A percentile compares a stretch with the other conserved stretches of the same genome.
Evolutionary conservation across 2,329 filamentous ascomycete species (phyloP).

Genomic region (Scleromitrula shiraiana): DNA sequence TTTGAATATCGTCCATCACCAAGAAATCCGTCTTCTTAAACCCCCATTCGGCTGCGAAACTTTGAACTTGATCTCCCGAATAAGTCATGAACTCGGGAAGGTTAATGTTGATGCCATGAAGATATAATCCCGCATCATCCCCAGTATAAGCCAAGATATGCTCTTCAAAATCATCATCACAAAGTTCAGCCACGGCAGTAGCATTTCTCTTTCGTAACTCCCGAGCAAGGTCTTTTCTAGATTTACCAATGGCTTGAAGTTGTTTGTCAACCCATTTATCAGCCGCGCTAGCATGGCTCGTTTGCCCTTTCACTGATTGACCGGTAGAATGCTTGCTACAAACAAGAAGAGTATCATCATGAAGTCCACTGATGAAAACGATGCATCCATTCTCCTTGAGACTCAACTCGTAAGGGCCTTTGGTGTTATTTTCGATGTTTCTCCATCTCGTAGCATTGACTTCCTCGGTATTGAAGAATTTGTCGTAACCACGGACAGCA

Average conservation of each 20-base stretch:
- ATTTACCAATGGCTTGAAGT: conserved; percentile 68
- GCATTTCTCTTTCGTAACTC: conserved; percentile 72
- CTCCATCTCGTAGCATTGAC: conserved; percentile 74
- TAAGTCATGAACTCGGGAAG: conserved; percentile 88
- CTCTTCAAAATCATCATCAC: conserved; percentile 93
- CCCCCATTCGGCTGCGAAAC: conserved; percentile 87
- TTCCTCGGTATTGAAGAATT: conserved; percentile 94
- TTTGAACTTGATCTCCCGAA: conserved; percentile 71
- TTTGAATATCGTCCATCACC: conserved; percentile 62
- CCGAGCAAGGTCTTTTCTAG: conserved; percentile 66
- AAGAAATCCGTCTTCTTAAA: conserved; percentile 84
- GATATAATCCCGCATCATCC: conserved; percentile 79
- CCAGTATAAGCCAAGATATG: conserved; percentile 86
- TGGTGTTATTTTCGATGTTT: conserved; percentile 66
- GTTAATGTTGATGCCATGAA: conserved; percentile 95
- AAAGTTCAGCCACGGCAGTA: conserved; percentile 94
- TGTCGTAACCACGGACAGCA: conserved; percentile 86
- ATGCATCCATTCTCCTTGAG: conserved; percentile 99
- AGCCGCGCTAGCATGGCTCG: conserved; percentile 79
- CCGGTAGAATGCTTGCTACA: conserved; percentile 99
- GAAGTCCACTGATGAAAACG: conserved; percentile 88
- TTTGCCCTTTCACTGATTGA: conserved; percentile 48
- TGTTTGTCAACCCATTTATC: conserved; percentile 78
- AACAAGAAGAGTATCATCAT: conserved; percentile 84
- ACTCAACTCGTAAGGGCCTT: conserved; percentile 87